Conservation (phyloP, 176 grass and related monocot species). For the Hordeum marinum region DNA sequence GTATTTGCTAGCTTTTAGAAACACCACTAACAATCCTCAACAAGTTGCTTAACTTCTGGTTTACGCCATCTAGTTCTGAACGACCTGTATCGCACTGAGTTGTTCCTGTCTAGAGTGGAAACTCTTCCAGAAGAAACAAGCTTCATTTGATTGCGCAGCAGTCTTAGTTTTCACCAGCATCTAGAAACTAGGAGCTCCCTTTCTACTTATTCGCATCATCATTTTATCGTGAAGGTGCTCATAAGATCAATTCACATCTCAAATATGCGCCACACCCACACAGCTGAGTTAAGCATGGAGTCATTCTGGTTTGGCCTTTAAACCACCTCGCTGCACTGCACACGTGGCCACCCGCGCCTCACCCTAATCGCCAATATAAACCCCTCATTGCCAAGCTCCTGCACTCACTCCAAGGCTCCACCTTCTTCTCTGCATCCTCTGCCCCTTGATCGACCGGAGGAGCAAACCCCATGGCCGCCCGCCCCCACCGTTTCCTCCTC, state of each 20-base stretch:
- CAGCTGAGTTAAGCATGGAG: not conserved
- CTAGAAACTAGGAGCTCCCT: not conserved
- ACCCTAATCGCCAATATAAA: not conserved
- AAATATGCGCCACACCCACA: not conserved
- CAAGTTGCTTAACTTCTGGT: not conserved
- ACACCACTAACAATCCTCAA: not conserved
- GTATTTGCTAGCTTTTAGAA: not conserved
- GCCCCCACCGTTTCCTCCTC: not conserved
- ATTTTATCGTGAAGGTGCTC: not conserved
- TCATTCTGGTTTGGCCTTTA: not conserved
- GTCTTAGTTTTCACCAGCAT: not conserved
- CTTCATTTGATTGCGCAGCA: not conserved
- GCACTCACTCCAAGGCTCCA: not conserved
- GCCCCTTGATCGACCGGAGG: not conserved
- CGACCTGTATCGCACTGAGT: not conserved
- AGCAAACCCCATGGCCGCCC: not conserved
- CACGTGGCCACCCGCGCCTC: not conserved
- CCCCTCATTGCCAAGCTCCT: not conserved
- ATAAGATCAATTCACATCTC: not conserved
- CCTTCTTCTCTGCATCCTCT: not conserved
- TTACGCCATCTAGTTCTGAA: not conserved
- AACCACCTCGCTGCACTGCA: slow-evolving; percentile 12
- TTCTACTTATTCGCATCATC: not conserved
- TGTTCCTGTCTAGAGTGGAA: not conserved
- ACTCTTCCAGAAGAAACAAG: not conserved